A percentile compares a stretch with the other conserved stretches of the same genome.
phyloP scores from a whole-genome alignment of 2,329 filamentous ascomycete species.

The Botrytis cinerea region DNA sequence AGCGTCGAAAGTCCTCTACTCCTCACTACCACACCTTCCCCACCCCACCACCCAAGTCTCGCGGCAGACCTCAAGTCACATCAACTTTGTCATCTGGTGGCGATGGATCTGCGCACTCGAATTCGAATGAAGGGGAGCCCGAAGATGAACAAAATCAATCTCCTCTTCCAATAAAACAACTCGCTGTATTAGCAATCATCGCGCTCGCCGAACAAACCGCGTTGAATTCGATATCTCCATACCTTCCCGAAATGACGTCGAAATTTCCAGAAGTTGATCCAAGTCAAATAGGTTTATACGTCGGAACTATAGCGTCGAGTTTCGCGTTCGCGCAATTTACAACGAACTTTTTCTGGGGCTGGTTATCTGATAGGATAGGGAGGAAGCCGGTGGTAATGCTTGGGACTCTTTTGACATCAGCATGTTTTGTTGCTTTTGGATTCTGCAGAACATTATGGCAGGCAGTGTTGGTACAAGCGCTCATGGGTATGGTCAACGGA shows the following conservation, averaged over 20 bases:
- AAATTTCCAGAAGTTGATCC: conserved; percentile 78
- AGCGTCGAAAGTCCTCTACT: conserved; percentile 44
- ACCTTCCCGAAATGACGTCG: conserved; percentile 88
- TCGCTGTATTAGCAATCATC: conserved; percentile 82
- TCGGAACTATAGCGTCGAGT: conserved; percentile 84
- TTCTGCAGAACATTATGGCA: conserved; percentile 84
- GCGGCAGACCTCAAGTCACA: conserved; percentile 47
- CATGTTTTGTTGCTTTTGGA: conserved; percentile 83
- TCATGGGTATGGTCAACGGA: conserved; percentile 93
- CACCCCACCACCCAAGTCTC: conserved; percentile 68
- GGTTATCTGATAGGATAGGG: conserved; percentile 75
- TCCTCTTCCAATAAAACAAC: conserved; percentile 79
- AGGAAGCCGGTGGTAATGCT: conserved; percentile 80
- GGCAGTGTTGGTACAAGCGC: conserved; percentile 77
- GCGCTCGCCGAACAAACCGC: conserved; percentile 94
- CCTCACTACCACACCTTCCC: conserved; percentile 82
- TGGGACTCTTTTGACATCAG: conserved; percentile 79
- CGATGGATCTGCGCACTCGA: conserved; percentile 40
- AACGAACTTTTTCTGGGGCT: conserved; percentile 92
- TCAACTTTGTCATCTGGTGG: conserved; percentile 41
- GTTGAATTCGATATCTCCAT: conserved; percentile 93
- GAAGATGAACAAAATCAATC: conserved; percentile 47
- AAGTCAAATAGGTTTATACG: conserved; percentile 77
- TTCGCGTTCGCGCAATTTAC: conserved; percentile 92
- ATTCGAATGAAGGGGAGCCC: conserved; percentile 40